Base-by-base conservation (phyloP, 768 basidiomycete species). In the Tylopilus felleus region DNA sequence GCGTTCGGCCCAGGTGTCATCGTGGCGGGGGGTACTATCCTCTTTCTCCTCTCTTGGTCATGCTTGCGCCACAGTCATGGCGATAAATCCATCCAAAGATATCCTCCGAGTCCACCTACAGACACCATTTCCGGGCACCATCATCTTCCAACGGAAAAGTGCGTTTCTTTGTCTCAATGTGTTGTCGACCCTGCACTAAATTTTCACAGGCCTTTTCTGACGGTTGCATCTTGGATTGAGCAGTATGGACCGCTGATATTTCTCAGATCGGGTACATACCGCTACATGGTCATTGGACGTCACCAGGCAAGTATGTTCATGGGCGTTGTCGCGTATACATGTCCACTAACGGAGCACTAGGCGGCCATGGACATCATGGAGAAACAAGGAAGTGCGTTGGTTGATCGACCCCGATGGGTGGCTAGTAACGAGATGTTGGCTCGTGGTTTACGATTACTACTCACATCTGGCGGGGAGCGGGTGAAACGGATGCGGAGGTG, bases 321-420 rank as follows among this genome's bases (percentile, higher is more conserved):
- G 8, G 23, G 21, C 16, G 9, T 33, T 39, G 23, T 22, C 16
- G 0, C 23, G 8, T 17, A 25, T 19, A 47, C 25, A 10, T 13
- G 17, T 35, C 43, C 33, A 33, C 14, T 45, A 27, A 49, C 40
- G 14, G 33, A 29, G 14, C 57, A 73, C 39, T 71, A 81, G 60
- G 80, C 80, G 1, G 80, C 81, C 0, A 71, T 81, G 1, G 80
- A 83, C 3, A 77, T 83, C 48, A 79, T 84, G 80, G 82, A 84
- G 62, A 78, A 78, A 54, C 80, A 82, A 58, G 81, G 81, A 0
- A 75, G 76, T 1, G 57, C 66, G 0, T 64, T 77, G 13, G 76
- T 70, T 1, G 82, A 83, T 61, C n/a, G n/a, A n/a, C n/a, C n/a
- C n/a, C n/a, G n/a, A n/a, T n/a, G n/a, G n/a, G n/a, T 83, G 27